Percentiles rank a stretch among this genome's conserved stretches.
Conservation (phyloP, 371 early-diverging fungal genomes). For the Aphelidium insulamus region DNA sequence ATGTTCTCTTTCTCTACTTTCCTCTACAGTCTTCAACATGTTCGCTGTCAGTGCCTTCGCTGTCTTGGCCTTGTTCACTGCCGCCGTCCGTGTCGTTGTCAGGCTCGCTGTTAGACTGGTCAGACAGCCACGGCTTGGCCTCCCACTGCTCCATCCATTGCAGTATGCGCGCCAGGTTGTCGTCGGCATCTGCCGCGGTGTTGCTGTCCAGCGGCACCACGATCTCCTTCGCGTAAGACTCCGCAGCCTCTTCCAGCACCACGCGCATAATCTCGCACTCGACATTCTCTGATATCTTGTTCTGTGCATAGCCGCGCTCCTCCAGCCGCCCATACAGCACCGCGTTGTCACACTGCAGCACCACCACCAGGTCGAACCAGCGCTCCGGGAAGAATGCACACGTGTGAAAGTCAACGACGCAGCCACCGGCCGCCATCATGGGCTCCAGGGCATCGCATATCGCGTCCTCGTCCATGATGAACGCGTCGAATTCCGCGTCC, state of each 20-base stretch:
- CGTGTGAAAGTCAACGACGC: conserved; percentile 79
- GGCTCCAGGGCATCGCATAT: conserved; percentile 71
- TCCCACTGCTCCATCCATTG: conserved; percentile 34
- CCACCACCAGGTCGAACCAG: conserved; percentile 90
- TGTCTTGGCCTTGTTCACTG: no score
- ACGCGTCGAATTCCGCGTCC: conserved; percentile 71
- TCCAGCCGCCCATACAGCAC: conserved; percentile 65
- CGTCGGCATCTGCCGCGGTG: conserved; percentile 67
- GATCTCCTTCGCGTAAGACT: conserved; percentile 54
- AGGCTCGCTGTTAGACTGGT: no score
- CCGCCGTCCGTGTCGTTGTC: no score
- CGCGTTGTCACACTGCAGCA: conserved; percentile 55
- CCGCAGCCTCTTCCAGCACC: conserved; percentile 70
- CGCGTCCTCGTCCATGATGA: conserved; percentile 77
- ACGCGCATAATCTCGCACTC: conserved; percentile 97
- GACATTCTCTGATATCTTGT: conserved; percentile 88
- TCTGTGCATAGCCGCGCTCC: conserved; percentile 55
- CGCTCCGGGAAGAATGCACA: conserved; percentile 86
- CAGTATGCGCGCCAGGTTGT: conserved; percentile 48
- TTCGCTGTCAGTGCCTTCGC: no score
- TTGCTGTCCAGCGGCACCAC: conserved; percentile 58
- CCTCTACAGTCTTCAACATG: no score
- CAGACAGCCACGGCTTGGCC: no score
- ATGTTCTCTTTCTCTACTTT: no score
- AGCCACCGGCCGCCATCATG: conserved; percentile 48